Evolutionary conservation across 345 rosid genomes (phyloP), one percentile per base, ranked within the genome.

Genomic region (Eucalyptus cladocalyx): DNA sequence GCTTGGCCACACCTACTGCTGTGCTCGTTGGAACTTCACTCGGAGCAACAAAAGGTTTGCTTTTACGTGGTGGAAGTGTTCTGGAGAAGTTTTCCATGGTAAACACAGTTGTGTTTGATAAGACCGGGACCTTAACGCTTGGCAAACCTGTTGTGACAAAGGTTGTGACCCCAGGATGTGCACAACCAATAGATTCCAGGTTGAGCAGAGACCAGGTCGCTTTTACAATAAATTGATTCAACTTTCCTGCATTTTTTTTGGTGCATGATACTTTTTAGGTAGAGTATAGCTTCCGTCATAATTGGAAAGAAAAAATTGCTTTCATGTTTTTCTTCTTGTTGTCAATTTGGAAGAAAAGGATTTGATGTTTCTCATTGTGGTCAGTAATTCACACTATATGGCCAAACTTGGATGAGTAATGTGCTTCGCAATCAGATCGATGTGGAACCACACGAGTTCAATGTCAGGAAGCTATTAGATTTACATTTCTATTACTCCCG

Each of bases 1-100:
- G 99, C 91, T 93, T 97, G 92, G 99, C 99, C 90, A 97, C 99
- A 58, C 99, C 99, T 86, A 97, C 99, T 58, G 99, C 99, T 86
- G 97, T 97, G 94, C 95, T 97, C 95, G 97, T 97, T 88, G 99
- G 99, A 91, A 97, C 98, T 62, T 97, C 99, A 89, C 87, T 96
- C 83, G 99, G 99, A 91, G 99, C 99, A 91, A 97, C 97, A 91
- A 95, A 92, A 92, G 99, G 99, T 88, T 91, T 97, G 91, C 99
- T 97, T 92, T 94, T 97, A 91, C 98, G 98, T 65, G 98, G 99
- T 89, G 99, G 99, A 92, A 93, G 91, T 93, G 92, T 95, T 89
- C 93, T 97, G 91, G 99, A 97, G 94, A 97, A 96, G 91, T 97
- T 97, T 90, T 93, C 99, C n/a, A 90, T 91, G 89, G 98, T 97